A percentile compares a stretch with the other conserved stretches of the same genome.
phyloP scores from a whole-genome alignment of 2,329 filamentous ascomycete species.

The Malbranchea cinnamomea region DNA sequence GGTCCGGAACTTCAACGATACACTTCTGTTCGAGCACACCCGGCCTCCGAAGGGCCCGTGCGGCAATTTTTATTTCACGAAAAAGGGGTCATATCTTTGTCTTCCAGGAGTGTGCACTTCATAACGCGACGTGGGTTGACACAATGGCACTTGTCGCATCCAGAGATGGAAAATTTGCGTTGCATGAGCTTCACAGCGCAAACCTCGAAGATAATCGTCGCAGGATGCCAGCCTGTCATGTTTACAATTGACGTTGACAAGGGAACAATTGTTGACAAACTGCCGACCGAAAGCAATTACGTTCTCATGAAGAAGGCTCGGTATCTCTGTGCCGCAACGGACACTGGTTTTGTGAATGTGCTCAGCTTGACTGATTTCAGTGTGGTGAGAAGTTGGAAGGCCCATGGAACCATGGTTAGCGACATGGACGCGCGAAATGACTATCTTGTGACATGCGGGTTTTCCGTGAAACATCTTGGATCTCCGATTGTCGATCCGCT shows the following conservation, averaged over 20 bases:
- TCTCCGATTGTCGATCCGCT: slow-evolving; percentile 79
- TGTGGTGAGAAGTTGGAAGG: slow-evolving; percentile 76
- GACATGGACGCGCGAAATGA: slow-evolving; percentile 97
- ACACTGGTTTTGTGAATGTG: slow-evolving; percentile 68
- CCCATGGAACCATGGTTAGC: slow-evolving; percentile 75
- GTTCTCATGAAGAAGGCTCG: slow-evolving; percentile 79
- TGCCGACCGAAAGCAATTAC: slow-evolving; percentile 62
- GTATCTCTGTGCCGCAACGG: slow-evolving; percentile 84
- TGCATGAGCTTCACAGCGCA: slow-evolving; percentile 95
- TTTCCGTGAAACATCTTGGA: slow-evolving; percentile 66
- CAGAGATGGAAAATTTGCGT: slow-evolving; percentile 67
- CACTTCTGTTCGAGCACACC: slow-evolving; percentile 75
- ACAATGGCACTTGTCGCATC: slow-evolving; percentile 74
- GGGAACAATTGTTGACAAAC: slow-evolving; percentile 56
- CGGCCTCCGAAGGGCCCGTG: slow-evolving; percentile 57
- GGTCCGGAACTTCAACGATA: slow-evolving; percentile 74
- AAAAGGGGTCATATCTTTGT: slow-evolving; percentile 75
- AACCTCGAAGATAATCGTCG: slow-evolving; percentile 70
- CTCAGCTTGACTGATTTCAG: slow-evolving; percentile 65
- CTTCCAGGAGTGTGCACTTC: slow-evolving; percentile 73
- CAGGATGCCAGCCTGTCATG: slow-evolving; percentile 75
- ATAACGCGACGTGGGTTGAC: slow-evolving; percentile 66
- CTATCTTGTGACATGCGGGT: slow-evolving; percentile 89
- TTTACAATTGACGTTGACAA: slow-evolving; percentile 60
- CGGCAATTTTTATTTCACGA: slow-evolving; percentile 85